phyloP scores from a whole-genome alignment of 805 yeast genomes.

The Candida lessepsii region DNA sequence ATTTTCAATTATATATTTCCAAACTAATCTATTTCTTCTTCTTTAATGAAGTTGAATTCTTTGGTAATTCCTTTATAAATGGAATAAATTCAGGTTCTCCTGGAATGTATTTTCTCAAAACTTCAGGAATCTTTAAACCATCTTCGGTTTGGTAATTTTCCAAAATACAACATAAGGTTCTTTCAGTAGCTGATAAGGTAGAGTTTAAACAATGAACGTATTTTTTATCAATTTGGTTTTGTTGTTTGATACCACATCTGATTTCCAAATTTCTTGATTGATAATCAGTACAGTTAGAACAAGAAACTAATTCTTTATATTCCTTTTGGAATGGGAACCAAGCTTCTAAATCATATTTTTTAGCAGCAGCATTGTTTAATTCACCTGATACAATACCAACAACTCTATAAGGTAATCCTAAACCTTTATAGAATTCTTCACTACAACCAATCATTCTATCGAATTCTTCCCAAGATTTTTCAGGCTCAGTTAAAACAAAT shows the following conservation, averaged over 20 bases:
- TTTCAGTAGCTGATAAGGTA: conserved; percentile 95
- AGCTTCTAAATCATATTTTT: conserved; percentile 97
- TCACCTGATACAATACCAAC: conserved; percentile 99
- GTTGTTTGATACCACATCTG: conserved; percentile 96
- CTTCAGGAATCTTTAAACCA: conserved; percentile 91
- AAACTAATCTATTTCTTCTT: conserved; percentile 35
- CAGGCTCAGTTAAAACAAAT: conserved; percentile 94
- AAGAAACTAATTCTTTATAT: conserved; percentile 95
- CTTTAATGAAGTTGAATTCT: conserved; percentile 85
- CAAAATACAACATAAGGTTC: conserved; percentile 94
- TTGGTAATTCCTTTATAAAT: conserved; percentile 84
- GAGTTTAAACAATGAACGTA: conserved; percentile 98
- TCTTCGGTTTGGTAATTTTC: conserved; percentile 98
- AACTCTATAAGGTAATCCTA: conserved; percentile 93
- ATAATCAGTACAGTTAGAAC: conserved; percentile 99
- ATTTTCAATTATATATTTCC: too few species aligned
- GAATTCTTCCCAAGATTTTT: conserved; percentile 96
- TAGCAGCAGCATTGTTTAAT: conserved; percentile 98
- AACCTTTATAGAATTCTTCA: conserved; percentile 89
- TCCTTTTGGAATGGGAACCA: conserved; percentile 99
- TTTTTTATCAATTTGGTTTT: conserved; percentile 92
- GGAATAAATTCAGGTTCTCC: conserved; percentile 98
- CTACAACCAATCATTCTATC: conserved; percentile 90
- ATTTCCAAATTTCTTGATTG: conserved; percentile 98
- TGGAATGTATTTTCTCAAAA: conserved; percentile 92